These are phyloP conservation scores for Phytophthora nicotianae DNA, from an alignment of 352 stramenopile genomes.

Conservation along the genomic window DNA sequence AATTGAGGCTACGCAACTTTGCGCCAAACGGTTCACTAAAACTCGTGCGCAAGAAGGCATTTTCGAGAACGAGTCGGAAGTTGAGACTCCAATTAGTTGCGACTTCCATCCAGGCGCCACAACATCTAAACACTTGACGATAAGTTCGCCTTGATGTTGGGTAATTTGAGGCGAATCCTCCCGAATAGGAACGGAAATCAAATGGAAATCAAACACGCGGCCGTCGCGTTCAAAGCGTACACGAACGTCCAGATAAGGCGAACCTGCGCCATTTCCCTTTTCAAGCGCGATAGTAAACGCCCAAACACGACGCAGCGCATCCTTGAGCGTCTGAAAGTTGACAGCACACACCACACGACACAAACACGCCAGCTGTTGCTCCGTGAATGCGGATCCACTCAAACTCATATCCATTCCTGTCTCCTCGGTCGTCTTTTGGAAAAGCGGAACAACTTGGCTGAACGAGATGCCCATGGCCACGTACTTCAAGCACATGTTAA, in stretches of 20 bases:
- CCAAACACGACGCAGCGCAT: constrained; percentile 30
- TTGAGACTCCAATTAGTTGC: constrained; percentile 29
- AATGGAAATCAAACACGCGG: constrained; percentile 32
- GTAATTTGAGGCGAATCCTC: constrained; percentile 27
- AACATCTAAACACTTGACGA: constrained; percentile 34
- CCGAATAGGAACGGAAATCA: constrained; percentile 31
- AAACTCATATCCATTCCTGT: constrained; percentile 28
- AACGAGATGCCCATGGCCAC: constrained; percentile 36
- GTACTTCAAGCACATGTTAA: constrained; percentile 42
- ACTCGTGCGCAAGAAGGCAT: constrained; percentile 21
- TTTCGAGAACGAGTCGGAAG: constrained; percentile 11
- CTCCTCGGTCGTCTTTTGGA: constrained; percentile 32
- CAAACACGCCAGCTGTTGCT: constrained; percentile 31
- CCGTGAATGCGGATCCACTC: constrained; percentile 16
- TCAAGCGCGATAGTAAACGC: constrained; percentile 30
- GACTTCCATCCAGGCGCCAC: constrained; percentile 26
- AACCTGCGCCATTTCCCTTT: constrained; percentile 23
- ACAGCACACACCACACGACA: constrained; percentile 37
- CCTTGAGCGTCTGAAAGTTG: constrained; percentile 38
- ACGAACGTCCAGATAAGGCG: constrained; percentile 27
- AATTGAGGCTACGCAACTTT: constrained; percentile 20
- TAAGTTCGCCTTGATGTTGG: constrained; percentile 18
- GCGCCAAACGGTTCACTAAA: constrained; percentile 18
- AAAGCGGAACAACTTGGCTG: constrained; percentile 25
- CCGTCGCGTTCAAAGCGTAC: constrained; percentile 34